Conservation (phyloP, 805 yeast species). For the Hemisphaericaspora nanyangensis region DNA sequence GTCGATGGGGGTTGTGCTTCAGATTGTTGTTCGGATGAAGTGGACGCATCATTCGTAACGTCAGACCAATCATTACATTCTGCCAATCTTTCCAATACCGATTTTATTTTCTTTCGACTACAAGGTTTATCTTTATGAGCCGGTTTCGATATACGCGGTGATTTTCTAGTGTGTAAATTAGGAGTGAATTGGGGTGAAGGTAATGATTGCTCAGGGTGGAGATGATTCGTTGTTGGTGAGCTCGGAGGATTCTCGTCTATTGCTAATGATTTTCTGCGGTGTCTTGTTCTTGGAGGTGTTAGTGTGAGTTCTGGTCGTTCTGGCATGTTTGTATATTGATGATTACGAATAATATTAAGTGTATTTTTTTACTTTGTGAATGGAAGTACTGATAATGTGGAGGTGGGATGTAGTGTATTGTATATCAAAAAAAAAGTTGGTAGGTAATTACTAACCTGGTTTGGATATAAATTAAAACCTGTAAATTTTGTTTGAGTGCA, state of each 20-base stretch:
- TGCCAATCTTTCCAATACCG: background rate
- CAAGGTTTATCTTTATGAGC: background rate
- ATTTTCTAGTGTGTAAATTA: too few species aligned
- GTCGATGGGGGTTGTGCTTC: constrained; percentile 21
- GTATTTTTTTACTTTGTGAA: background rate
- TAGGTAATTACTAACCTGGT: background rate
- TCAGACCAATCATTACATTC: background rate
- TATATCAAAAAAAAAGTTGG: background rate
- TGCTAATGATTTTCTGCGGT: background rate
- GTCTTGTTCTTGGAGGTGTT: background rate
- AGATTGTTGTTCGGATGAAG: background rate
- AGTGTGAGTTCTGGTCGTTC: background rate
- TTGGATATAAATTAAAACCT: background rate
- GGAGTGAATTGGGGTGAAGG: background rate
- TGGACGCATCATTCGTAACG: background rate
- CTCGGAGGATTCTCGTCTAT: background rate
- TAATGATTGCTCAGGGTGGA: background rate
- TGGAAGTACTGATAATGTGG: background rate
- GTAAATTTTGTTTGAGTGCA: background rate
- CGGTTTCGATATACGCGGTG: background rate
- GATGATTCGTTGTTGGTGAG: background rate
- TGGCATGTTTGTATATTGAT: background rate
- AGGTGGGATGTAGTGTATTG: background rate
- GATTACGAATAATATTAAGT: background rate
- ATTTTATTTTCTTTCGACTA: background rate